These are phyloP conservation scores for Scorias spongiosa DNA, from an alignment of 2,329 filamentous ascomycete genomes.

Conservation along the genomic window DNA sequence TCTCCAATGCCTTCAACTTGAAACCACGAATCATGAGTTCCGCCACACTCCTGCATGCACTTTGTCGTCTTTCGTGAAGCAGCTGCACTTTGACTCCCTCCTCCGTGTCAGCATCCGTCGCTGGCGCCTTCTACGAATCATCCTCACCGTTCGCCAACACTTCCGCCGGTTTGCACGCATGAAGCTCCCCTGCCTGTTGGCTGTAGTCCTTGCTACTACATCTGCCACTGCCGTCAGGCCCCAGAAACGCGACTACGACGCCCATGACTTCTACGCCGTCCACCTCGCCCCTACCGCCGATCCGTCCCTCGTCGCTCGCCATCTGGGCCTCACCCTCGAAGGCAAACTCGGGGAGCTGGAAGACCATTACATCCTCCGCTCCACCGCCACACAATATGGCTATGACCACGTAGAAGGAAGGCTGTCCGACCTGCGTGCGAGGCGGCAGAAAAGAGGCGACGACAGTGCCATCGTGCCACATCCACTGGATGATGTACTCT, in stretches of 20 bases:
- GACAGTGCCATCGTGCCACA: conserved; percentile 32
- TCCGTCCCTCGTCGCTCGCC: conserved; percentile 53
- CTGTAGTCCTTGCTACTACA: neutral
- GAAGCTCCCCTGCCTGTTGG: neutral
- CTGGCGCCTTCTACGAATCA: no score
- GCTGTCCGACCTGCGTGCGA: conserved; percentile 37
- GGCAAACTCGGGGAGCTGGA: conserved; percentile 64
- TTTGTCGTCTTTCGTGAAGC: no score
- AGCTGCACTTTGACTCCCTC: no score
- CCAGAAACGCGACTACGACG: conserved; percentile 39
- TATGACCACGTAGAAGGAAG: conserved; percentile 32
- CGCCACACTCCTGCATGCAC: no score
- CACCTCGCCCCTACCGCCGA: conserved; percentile 55
- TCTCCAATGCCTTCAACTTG: no score
- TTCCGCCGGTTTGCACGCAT: neutral
- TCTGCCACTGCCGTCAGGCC: neutral
- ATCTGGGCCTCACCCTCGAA: conserved; percentile 64
- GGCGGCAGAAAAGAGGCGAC: conserved; percentile 46
- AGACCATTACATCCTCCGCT: conserved; percentile 73
- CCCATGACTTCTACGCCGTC: conserved; percentile 85
- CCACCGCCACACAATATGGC: conserved; percentile 42
- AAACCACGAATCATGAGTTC: no score
- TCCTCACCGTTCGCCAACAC: no score
- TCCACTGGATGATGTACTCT: conserved; percentile 57
- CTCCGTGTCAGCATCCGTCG: no score